A percentile compares a stretch with the other conserved stretches of the same genome.
Conservation (phyloP, 192 early-diverging fungal species). For the Linnemannia zychae region DNA sequence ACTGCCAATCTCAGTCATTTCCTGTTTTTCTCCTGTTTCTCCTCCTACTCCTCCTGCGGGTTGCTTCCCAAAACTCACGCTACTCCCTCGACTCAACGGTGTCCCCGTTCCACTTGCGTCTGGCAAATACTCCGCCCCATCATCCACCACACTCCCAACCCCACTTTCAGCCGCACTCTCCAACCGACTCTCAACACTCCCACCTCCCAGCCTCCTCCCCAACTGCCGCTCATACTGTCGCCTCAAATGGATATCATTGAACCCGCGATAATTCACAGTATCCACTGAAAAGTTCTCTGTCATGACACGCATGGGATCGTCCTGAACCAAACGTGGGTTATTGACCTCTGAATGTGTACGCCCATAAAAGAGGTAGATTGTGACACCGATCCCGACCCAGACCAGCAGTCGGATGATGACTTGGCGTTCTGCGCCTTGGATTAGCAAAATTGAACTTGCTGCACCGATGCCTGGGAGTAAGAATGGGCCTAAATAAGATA, state of each 20-base stretch:
- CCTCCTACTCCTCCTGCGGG: background rate
- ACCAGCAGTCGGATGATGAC: constrained; percentile 81
- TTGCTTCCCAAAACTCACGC: background rate
- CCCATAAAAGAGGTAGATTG: constrained; percentile 82
- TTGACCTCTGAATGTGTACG: constrained; percentile 71
- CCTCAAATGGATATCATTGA: constrained; percentile 32
- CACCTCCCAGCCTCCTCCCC: constrained; percentile 14
- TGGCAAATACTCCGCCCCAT: constrained; percentile 5
- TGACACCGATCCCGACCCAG: constrained; percentile 84
- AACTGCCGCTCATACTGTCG: constrained; percentile 42
- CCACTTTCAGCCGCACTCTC: background rate
- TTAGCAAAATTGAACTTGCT: constrained; percentile 68
- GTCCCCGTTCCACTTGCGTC: background rate
- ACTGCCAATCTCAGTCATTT: background rate
- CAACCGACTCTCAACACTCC: background rate
- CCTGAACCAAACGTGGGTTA: constrained; percentile 36
- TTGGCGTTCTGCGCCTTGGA: constrained; percentile 73
- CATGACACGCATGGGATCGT: constrained; percentile 37
- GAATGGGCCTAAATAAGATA: constrained; percentile 58
- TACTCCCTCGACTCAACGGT: background rate
- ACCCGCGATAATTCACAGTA: constrained; percentile 11
- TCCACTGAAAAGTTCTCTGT: constrained; percentile 33
- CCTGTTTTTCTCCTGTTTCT: background rate
- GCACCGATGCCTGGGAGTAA: constrained; percentile 77
- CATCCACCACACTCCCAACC: background rate